Percentiles rank a stretch among this genome's conserved stretches.
phyloP scores from a whole-genome alignment of 495 filamentous ascomycete species.

The Penicillium arizonense region DNA sequence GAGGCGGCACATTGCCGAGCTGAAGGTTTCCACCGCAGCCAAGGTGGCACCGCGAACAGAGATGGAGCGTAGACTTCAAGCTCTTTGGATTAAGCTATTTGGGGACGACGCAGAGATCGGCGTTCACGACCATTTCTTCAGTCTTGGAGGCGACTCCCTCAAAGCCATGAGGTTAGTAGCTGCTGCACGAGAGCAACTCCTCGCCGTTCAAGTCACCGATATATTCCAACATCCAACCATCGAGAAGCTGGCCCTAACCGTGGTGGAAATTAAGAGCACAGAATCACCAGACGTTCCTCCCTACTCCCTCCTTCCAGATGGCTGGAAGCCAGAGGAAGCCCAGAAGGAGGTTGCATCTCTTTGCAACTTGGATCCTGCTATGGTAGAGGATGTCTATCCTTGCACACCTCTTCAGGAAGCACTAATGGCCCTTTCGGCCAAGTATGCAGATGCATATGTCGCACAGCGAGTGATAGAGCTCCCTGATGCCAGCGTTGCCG shows the following conservation, averaged over 20 bases:
- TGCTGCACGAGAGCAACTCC: slow-evolving; percentile 20
- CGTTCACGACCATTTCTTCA: slow-evolving; percentile 44
- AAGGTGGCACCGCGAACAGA: not conserved
- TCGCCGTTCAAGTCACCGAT: slow-evolving; percentile 30
- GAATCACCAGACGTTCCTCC: not conserved
- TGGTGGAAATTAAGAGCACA: not conserved
- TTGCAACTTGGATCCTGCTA: not conserved
- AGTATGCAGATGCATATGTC: slow-evolving; percentile 37
- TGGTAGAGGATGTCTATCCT: slow-evolving; percentile 44
- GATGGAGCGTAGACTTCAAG: not conserved
- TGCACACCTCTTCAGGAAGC: slow-evolving; percentile 54
- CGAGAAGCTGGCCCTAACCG: slow-evolving; percentile 10
- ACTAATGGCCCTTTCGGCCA: slow-evolving; percentile 41
- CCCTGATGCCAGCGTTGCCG: not conserved
- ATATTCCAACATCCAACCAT: slow-evolving; percentile 26
- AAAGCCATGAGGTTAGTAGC: slow-evolving; percentile 34
- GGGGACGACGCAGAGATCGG: slow-evolving; percentile 12
- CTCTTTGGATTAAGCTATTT: not conserved
- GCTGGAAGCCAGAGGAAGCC: not conserved
- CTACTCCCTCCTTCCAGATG: slow-evolving; percentile 2
- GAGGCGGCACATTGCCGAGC: not conserved
- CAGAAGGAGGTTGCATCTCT: not conserved
- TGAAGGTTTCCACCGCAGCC: not conserved
- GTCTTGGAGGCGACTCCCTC: slow-evolving; percentile 37
- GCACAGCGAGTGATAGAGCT: slow-evolving; percentile 12